These are phyloP conservation scores for Talaromyces stipitatus DNA, from an alignment of 495 filamentous ascomycete species.

Conservation along the genomic window DNA sequence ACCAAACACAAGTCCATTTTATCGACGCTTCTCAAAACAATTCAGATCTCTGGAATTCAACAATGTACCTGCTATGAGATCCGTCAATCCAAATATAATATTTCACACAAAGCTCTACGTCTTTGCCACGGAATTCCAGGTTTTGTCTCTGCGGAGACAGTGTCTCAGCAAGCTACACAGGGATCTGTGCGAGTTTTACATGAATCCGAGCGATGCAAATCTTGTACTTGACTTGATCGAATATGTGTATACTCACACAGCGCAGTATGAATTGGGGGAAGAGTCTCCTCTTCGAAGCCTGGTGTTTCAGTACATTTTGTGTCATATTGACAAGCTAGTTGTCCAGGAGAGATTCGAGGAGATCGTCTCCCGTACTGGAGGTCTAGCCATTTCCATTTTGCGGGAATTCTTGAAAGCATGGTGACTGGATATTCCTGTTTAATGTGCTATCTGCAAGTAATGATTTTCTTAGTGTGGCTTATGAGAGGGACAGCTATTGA, in stretches of 20 bases:
- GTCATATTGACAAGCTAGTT: background rate
- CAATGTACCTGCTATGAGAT: background rate
- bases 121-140: background rate
- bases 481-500: too few species aligned
- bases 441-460: background rate
- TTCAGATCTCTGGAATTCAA: background rate
- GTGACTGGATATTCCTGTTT: too few species aligned
- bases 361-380: background rate
- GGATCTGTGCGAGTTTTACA: constrained; percentile 1
- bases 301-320: background rate
- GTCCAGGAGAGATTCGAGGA: background rate
- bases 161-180: background rate
- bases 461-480: background rate
- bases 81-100: background rate
- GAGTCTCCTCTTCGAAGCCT: background rate
- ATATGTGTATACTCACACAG: background rate
- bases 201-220: background rate
- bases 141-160: background rate
- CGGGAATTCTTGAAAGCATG: background rate
- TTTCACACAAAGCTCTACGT: background rate
- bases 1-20: background rate
- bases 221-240: background rate
- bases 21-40: background rate
- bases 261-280: background rate
- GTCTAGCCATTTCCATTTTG: background rate